Percentiles rank a stretch among this genome's conserved stretches.
These are phyloP conservation scores for Epichloe gansuensis DNA, from an alignment of 2,329 filamentous ascomycete genomes.

Conservation along the genomic window DNA sequence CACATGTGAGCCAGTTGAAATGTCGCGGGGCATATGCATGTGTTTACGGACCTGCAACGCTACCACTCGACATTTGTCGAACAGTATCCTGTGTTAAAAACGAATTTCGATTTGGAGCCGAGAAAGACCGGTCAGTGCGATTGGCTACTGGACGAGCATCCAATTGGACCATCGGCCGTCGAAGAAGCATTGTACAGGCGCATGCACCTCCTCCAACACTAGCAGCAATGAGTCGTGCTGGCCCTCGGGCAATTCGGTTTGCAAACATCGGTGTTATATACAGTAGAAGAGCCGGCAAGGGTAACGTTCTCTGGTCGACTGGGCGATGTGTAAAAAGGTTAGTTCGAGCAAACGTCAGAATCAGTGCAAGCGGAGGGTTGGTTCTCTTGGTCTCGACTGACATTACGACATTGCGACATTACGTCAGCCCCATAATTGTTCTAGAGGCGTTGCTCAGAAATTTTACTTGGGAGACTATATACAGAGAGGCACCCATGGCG, in stretches of 20 bases:
- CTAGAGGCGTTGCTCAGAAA: background rate
- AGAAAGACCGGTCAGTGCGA: background rate
- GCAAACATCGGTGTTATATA: background rate
- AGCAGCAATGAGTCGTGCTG: slow-evolving; percentile 11
- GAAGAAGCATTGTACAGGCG: slow-evolving; percentile 13
- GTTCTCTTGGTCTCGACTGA: too few relatives aligned
- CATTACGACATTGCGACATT: background rate
- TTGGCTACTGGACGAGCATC: slow-evolving; percentile 13
- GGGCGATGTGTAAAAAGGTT: too few relatives aligned
- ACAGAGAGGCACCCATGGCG: too few relatives aligned
- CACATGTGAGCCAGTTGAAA: background rate
- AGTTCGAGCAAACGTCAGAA: too few relatives aligned
- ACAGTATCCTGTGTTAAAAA: slow-evolving; percentile 21
- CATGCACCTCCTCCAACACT: slow-evolving; percentile 17
- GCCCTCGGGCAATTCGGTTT: background rate
- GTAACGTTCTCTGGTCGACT: background rate
- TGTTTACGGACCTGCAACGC: slow-evolving; percentile 31
- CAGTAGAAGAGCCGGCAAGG: background rate
- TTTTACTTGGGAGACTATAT: too few relatives aligned
- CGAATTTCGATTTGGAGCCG: background rate
- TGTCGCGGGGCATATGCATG: background rate
- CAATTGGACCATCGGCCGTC: slow-evolving; percentile 15
- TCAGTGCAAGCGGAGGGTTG: background rate
- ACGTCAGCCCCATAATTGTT: background rate
- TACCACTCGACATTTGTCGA: slow-evolving; percentile 40